Percentiles rank a stretch among this genome's conserved stretches.
Evolutionary conservation across 257 asterid genomes (phyloP).

Genomic region (Scutellaria galericulata): DNA sequence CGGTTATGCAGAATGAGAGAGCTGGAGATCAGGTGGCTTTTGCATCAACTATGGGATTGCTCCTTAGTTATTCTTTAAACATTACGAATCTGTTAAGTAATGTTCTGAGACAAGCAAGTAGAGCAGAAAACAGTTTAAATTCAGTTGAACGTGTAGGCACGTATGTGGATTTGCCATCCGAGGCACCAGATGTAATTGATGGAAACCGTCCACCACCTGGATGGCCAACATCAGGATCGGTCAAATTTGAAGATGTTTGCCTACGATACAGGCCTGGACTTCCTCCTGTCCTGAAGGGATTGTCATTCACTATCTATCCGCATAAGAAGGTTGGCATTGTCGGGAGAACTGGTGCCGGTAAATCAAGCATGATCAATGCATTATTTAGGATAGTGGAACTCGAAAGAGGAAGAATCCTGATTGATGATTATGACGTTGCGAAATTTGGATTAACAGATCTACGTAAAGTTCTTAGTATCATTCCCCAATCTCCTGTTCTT

Average conservation of each 20-base stretch:
- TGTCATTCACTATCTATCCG: constrained; percentile 59
- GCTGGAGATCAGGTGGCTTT: constrained; percentile 70
- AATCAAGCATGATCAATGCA: constrained; percentile 85
- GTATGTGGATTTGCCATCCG: constrained; percentile 76
- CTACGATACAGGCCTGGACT: constrained; percentile 72
- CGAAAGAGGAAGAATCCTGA: constrained; percentile 70
- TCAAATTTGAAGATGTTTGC: constrained; percentile 61
- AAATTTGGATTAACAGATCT: constrained; percentile 69
- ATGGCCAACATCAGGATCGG: constrained; percentile 71
- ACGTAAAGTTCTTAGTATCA: constrained; percentile 70
- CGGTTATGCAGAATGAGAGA: constrained; percentile 72
- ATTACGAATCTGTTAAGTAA: constrained; percentile 70
- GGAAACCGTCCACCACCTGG: constrained; percentile 67
- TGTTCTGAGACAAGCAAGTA: constrained; percentile 73
- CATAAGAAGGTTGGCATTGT: constrained; percentile 78
- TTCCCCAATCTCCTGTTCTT: constrained; percentile 86
- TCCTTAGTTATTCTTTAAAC: constrained; percentile 79
- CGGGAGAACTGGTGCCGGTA: constrained; percentile 90
- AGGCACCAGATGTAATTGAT: constrained; percentile 67
- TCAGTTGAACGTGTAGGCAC: constrained; percentile 84
- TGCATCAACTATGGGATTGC: constrained; percentile 84
- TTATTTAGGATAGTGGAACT: constrained; percentile 78
- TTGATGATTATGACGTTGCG: constrained; percentile 62
- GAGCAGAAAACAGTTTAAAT: constrained; percentile 79
- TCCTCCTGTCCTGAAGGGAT: constrained; percentile 64